Evolutionary conservation across 495 filamentous ascomycete species (phyloP).

Genomic region (Penicillium psychrofluorescens): DNA sequence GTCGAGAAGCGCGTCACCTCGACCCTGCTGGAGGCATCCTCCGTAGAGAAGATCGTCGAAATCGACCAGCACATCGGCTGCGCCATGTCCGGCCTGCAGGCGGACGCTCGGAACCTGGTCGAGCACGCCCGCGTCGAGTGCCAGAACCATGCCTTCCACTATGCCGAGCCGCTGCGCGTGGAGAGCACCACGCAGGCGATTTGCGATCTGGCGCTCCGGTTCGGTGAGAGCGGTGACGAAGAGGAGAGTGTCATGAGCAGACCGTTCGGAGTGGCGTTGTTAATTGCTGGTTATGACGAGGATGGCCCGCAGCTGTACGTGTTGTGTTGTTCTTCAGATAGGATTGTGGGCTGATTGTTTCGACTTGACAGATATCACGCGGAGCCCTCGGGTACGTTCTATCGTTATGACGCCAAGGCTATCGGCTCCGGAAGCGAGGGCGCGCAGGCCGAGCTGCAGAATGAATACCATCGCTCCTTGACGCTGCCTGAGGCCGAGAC

Average conservation of each 20-base stretch:
- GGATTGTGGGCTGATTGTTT: not conserved
- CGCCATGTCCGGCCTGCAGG: constrained; percentile 96
- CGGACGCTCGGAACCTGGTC: constrained; percentile 91
- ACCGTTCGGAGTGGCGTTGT: constrained; percentile 91
- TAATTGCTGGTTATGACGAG: constrained; percentile 96
- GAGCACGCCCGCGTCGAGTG: constrained; percentile 97
- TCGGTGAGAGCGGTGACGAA: constrained; percentile 94
- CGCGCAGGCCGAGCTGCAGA: constrained; percentile 94
- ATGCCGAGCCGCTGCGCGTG: constrained; percentile 84
- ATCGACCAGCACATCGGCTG: constrained; percentile 98
- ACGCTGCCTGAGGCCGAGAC: constrained; percentile 91
- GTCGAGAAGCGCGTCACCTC: constrained; percentile 99
- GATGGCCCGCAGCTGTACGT: constrained; percentile 86
- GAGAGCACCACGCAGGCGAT: constrained; percentile 99
- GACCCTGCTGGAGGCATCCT: constrained; percentile 90
- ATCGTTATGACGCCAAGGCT: constrained; percentile 97
- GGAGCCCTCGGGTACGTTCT: constrained; percentile 95
- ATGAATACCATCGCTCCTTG: constrained; percentile 96
- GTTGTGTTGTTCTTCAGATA: not conserved
- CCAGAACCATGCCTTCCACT: constrained; percentile 95
- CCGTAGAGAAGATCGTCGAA: constrained; percentile 98
- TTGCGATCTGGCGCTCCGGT: constrained; percentile 91
- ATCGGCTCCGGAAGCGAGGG: constrained; percentile 96
- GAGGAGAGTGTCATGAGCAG: constrained; percentile 98
- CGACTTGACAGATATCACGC: constrained; percentile 69